phyloP scores from a whole-genome alignment of 805 yeast species.

The Yarrowia hollandica region DNA sequence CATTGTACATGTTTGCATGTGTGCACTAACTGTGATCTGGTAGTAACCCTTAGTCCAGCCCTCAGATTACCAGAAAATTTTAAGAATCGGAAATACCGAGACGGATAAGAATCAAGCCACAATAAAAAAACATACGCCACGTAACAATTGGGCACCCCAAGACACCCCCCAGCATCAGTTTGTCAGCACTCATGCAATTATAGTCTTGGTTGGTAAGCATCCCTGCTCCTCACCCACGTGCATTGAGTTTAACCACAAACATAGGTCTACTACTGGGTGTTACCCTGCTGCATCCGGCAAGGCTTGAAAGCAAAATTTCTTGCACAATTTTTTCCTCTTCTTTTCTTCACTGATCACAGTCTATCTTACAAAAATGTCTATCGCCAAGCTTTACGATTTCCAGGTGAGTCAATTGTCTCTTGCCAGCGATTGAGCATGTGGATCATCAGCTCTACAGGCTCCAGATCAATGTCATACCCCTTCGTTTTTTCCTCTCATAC shows the following conservation, averaged over 20 bases:
- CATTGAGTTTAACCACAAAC: conserved; percentile 23
- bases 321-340: conserved; percentile 15
- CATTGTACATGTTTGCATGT: not conserved
- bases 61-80: too few species aligned
- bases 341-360: conserved; percentile 24
- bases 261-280: not conserved
- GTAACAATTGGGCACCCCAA: not conserved
- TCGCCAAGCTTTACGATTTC: conserved; percentile 26
- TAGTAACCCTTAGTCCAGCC: too few species aligned
- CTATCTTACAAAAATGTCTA: conserved; percentile 14
- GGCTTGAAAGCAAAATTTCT: conserved; percentile 21
- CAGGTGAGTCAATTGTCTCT: conserved; percentile 29
- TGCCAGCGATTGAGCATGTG: too few species aligned
- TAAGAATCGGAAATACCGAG: not conserved
- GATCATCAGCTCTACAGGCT: too few species aligned
- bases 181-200: too few species aligned
- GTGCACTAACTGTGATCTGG: not conserved
- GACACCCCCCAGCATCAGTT: too few species aligned
- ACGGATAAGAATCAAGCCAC: conserved; percentile 10
- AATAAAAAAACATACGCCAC: not conserved
- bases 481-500: not conserved
- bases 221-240: not conserved
- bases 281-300: conserved; percentile 25
- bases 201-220: too few species aligned
- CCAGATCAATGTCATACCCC: not conserved